Base-by-base conservation (phyloP, 2,329 filamentous ascomycete genomes). In the Celoporthe dispersa region DNA sequence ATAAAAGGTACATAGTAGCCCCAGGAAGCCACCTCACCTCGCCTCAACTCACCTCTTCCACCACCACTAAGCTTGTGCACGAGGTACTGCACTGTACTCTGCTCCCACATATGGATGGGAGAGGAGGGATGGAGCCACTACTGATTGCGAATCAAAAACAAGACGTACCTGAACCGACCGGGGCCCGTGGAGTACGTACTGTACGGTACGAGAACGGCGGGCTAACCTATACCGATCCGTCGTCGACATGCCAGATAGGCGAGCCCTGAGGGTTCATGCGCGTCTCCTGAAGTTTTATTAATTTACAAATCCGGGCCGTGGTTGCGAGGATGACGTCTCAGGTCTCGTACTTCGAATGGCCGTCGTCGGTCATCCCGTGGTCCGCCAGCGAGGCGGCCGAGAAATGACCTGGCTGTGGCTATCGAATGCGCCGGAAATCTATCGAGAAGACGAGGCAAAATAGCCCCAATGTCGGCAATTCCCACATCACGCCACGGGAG, bases 261-360 rank as follows among this genome's bases (percentile, higher is more conserved):
- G 39, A 44, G 33, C 41, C 7, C 25, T 25, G 55, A 41, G 28
- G 39, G 28, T 60, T 44, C 51, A 48, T 66, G 33, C 39, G 53
- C 33, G 16, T 41, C 53, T 41, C 64, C 64, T 60, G 64, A 37
- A 22, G 33, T 44, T 41, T 41, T 28, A 44, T 48, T 60, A 57
- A 60, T 48, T 60, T 59, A 39, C 53, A 48, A 66, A 60, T 44
- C 37, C 64, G 64, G 53, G 25, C 25, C 25, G 64, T 22, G 8
- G 19, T 60, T 60, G 53, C 53, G 35, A 66, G 44, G 3, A 65
- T 65, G 64, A 60, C 64, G 64, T 66, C 64, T 59, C 64, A 59
- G 25, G 31, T 60, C 37, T 65, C 44, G 41, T 35, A 19, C n/a
- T 33, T 53, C 12, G n/a, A 22, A 65, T 25, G 22, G 31, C 31